Evolutionary conservation across 2,329 filamentous ascomycete genomes (phyloP).

Genomic region (Colletotrichum eleusines): DNA sequence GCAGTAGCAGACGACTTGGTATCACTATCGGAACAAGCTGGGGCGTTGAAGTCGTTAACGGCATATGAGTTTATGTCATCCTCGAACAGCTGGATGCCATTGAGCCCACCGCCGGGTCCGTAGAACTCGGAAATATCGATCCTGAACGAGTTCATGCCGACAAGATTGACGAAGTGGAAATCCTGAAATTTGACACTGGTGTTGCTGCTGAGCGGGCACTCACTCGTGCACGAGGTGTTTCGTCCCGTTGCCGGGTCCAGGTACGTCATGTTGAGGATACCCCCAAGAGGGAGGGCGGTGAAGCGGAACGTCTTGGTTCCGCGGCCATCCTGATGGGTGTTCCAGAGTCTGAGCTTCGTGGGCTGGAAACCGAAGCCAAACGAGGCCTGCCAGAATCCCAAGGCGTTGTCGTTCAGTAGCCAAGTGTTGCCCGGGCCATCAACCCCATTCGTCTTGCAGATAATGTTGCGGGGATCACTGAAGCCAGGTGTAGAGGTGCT

Average conservation of each 20-base stretch:
- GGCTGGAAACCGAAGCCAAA: constrained; percentile 89
- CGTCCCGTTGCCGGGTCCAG: constrained; percentile 78
- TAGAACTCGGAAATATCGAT: constrained; percentile 91
- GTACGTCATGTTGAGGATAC: constrained; percentile 97
- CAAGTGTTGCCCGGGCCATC: constrained; percentile 83
- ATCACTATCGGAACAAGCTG: constrained; percentile 72
- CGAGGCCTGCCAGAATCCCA: constrained; percentile 85
- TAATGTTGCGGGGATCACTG: constrained; percentile 81
- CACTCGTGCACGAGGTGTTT: constrained; percentile 79
- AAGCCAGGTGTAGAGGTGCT: constrained; percentile 74
- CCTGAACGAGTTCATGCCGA: constrained; percentile 89
- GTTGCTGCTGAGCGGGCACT: constrained; percentile 86
- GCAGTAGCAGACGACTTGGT: constrained; percentile 74
- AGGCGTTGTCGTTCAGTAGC: constrained; percentile 79
- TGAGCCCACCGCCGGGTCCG: constrained; percentile 84
- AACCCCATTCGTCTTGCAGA: constrained; percentile 79
- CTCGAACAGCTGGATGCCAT: constrained; percentile 88
- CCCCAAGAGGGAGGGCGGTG: constrained; percentile 85
- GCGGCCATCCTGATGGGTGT: constrained; percentile 85
- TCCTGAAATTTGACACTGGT: constrained; percentile 79
- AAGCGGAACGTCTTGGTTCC: constrained; percentile 92
- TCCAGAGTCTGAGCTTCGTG: constrained; percentile 88
- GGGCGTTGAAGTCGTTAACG: constrained; percentile 89
- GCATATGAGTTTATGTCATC: constrained; percentile 89
- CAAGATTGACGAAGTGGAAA: constrained; percentile 87